Evolutionary conservation across 1,284 basidiomycete species (phyloP).

Genomic region (Ganoderma lingzhi): DNA sequence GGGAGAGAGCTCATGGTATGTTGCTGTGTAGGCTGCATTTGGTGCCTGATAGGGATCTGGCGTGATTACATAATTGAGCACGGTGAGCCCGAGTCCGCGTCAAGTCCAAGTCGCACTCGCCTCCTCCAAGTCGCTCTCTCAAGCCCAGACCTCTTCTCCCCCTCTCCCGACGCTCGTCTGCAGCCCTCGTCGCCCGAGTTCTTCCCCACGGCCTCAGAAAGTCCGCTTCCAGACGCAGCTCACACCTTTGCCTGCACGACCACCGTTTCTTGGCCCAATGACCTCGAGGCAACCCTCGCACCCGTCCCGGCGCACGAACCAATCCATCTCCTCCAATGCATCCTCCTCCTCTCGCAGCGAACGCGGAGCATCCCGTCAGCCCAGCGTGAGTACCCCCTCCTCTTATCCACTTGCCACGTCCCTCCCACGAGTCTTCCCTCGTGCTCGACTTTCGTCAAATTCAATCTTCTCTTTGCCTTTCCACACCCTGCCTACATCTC

Average conservation of each 20-base stretch:
- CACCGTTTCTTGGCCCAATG: background rate
- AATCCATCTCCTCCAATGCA: constrained; percentile 9
- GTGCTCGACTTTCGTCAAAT: background rate
- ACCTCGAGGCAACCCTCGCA: constrained; percentile 3
- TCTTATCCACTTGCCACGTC: background rate
- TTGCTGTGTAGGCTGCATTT: too few relatives aligned
- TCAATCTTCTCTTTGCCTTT: background rate
- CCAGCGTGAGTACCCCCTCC: constrained; percentile 1
- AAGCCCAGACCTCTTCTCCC: too few relatives aligned
- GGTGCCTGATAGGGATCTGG: too few relatives aligned
- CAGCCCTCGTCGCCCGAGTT: background rate
- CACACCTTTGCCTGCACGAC: background rate
- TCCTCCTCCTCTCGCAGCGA: constrained; percentile 13
- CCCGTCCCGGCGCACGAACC: constrained; percentile 8
- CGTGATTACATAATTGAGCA: too few relatives aligned
- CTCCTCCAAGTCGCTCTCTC: too few relatives aligned
- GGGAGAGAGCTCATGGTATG: too few relatives aligned
- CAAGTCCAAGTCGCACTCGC: too few relatives aligned
- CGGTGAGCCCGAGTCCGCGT: too few relatives aligned
- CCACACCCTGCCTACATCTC: background rate
- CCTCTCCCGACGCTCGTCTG: background rate
- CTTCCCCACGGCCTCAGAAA: background rate
- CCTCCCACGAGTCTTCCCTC: background rate
- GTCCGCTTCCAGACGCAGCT: background rate
- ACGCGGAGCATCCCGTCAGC: constrained; percentile 11